These are phyloP conservation scores for Litsea cubeba DNA, from an alignment of 164 flowering plant genomes.

Conservation along the genomic window DNA sequence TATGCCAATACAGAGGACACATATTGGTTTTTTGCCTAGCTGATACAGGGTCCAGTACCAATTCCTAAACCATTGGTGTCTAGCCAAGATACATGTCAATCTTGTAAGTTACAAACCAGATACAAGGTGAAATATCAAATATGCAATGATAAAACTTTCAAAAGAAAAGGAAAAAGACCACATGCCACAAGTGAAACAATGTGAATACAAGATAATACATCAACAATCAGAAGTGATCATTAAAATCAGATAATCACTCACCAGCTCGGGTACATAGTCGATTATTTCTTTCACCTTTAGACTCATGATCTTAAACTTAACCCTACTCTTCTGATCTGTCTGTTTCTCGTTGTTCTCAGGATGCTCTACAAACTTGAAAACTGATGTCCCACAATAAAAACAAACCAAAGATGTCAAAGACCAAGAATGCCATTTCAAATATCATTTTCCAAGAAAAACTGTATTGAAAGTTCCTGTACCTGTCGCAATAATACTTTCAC, in stretches of 20 bases:
- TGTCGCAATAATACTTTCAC: conserved; percentile 76
- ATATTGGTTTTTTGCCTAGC: too few species aligned
- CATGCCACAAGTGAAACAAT: too few species aligned
- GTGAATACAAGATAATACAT: too few species aligned
- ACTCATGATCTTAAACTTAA: conserved; percentile 88
- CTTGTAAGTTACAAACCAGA: too few species aligned
- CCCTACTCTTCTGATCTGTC: conserved; percentile 64
- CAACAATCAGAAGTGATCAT: too few species aligned
- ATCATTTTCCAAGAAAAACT: not conserved
- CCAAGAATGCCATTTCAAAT: not conserved
- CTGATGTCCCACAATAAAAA: conserved; percentile 26
- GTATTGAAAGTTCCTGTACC: conserved; percentile 34
- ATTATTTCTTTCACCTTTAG: conserved; percentile 67
- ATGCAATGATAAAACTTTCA: too few species aligned
- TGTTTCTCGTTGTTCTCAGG: conserved; percentile 83
- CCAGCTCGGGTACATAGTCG: conserved; percentile 92
- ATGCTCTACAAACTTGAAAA: conserved; percentile 89
- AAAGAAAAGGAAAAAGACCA: too few species aligned
- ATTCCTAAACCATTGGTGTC: too few species aligned
- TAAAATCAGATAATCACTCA: conserved; percentile 23
- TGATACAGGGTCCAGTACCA: too few species aligned
- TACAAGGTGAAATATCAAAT: too few species aligned
- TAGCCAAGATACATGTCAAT: too few species aligned
- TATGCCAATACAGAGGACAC: too few species aligned
- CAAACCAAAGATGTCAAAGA: not conserved